phyloP scores from a whole-genome alignment of 1,284 basidiomycete genomes.

The Ceraceosorus guamensis region DNA sequence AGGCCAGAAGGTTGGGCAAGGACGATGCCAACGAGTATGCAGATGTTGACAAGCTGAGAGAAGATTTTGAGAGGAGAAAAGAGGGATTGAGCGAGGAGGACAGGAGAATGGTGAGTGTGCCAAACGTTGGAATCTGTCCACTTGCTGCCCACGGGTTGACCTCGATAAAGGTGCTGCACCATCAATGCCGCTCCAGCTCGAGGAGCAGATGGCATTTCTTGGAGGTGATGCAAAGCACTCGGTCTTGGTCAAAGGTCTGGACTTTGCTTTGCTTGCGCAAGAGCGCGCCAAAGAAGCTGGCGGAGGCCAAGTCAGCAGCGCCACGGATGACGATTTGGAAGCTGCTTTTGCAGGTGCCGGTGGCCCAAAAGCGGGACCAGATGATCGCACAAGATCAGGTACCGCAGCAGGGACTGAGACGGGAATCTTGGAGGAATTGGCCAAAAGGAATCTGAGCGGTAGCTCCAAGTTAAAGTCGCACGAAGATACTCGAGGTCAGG shows the following conservation, averaged over 20 bases:
- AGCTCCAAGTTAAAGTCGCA: too few relatives aligned
- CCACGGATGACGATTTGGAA: constrained; percentile 71
- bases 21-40: constrained; percentile 16
- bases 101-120: constrained; percentile 25
- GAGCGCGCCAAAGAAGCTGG: constrained; percentile 61
- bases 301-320: constrained; percentile 55
- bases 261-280: constrained; percentile 74
- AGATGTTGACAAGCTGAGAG: constrained; percentile 69
- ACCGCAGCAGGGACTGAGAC: too few relatives aligned
- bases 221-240: constrained; percentile 81
- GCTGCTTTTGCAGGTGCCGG: constrained; percentile 55
- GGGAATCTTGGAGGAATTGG: constrained; percentile 63
- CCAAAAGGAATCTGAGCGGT: not conserved
- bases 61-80: constrained; percentile 65
- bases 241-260: constrained; percentile 81
- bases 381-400: too few relatives aligned
- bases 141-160: too few relatives aligned
- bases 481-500: too few relatives aligned
- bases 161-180: constrained; percentile 48
- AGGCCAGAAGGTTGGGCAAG: constrained; percentile 10
- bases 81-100: constrained; percentile 58
- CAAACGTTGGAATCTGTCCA: too few relatives aligned
- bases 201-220: constrained; percentile 68
- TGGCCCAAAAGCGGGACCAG: constrained; percentile 13
- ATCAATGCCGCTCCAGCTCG: constrained; percentile 67